Base-by-base conservation (phyloP, 2,329 filamentous ascomycete species). In the Ambrosiella cleistominuta region DNA sequence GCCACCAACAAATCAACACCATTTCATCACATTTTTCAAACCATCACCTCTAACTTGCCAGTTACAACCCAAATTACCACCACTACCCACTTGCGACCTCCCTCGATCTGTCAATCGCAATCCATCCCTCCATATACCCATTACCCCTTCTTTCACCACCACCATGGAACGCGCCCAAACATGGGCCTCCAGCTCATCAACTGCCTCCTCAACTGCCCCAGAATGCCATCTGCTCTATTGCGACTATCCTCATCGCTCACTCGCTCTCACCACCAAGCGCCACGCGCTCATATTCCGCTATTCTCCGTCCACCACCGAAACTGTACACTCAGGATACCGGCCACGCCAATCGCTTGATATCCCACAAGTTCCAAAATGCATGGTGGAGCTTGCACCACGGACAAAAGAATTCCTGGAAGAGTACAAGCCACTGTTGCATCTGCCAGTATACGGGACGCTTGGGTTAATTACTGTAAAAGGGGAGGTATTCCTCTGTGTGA, bases 401-500 rank as follows among this genome's bases (percentile, higher is more conserved):
- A 76, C 81, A 40, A 74, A 79, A 51, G 74, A 82, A 58, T 78
- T 93, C 62, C 74, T 95, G 61, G 78, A 75, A 64, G 85, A 88
- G 62, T 96, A 91, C 70, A 81, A 87, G 49, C 77, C 83, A 11
- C 72, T 96, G 60, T 86, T 82, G 37, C 79, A 82, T 15, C 75
- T 86, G 52, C 82, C 83, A 13, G 85, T 90, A 39, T 83, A 88
- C 67, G 91, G 91, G 58, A 97, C 90, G 0, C 74, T 97, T 51
- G 91, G 91, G 1, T 74, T 97, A 62, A 91, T 96, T 64, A 85
- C 88, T 0, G 78, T 95, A 62, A 81, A 83, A 62, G 78, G 81
- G 61, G 88, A 96, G 72, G 83, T 96, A 12, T 97, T 97, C 68
- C 74, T 97, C 13, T 93, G 89, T 61, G 85, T 96, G 59, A 86